Percentiles rank a stretch among this genome's conserved stretches.
phyloP scores from a whole-genome alignment of 2,329 filamentous ascomycete genomes.

The Fonsecaea monophora region DNA sequence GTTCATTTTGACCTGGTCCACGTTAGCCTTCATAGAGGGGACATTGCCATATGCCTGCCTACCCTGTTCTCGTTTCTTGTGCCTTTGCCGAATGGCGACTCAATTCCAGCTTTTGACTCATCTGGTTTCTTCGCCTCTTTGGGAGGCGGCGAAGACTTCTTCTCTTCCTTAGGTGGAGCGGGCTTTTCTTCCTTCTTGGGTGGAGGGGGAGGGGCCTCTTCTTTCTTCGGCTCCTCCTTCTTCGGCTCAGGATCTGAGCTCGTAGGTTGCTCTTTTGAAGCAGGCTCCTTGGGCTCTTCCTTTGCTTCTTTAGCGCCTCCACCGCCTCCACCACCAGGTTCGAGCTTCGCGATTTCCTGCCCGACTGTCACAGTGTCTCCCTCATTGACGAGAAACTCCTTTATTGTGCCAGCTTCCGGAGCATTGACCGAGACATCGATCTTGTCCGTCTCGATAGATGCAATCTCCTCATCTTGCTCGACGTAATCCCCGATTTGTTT shows the following conservation, averaged over 20 bases:
- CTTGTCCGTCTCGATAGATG: conserved; percentile 99
- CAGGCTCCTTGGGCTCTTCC: conserved; percentile 43
- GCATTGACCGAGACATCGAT: conserved; percentile 98
- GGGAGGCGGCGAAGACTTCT: conserved; percentile 45
- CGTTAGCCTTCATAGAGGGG: conserved; percentile 21
- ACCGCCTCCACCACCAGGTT: conserved; percentile 72
- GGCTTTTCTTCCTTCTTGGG: conserved; percentile 48
- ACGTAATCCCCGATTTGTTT: conserved; percentile 94
- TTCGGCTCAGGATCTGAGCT: conserved; percentile 61
- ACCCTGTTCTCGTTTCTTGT: conserved; percentile 87
- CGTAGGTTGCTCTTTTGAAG: conserved; percentile 64
- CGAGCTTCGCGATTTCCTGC: conserved; percentile 86
- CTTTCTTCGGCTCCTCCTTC: conserved; percentile 51
- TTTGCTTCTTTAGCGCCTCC: conserved; percentile 63
- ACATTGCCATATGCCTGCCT: conserved; percentile 50
- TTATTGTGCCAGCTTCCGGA: conserved; percentile 86
- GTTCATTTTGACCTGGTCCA: conserved; percentile 95
- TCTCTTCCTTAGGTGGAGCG: conserved; percentile 45
- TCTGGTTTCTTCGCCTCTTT: conserved; percentile 47
- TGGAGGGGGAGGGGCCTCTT: conserved; percentile 38
- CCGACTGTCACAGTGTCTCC: conserved; percentile 95
- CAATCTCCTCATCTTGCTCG: conserved; percentile 95
- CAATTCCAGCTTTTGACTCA: conserved; percentile 41
- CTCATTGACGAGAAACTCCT: conserved; percentile 87
- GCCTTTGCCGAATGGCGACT: conserved; percentile 59